Percentiles rank a stretch among this genome's conserved stretches.
Conservation (phyloP, 192 early-diverging fungal species). For the Backusella parvicylindrica region DNA sequence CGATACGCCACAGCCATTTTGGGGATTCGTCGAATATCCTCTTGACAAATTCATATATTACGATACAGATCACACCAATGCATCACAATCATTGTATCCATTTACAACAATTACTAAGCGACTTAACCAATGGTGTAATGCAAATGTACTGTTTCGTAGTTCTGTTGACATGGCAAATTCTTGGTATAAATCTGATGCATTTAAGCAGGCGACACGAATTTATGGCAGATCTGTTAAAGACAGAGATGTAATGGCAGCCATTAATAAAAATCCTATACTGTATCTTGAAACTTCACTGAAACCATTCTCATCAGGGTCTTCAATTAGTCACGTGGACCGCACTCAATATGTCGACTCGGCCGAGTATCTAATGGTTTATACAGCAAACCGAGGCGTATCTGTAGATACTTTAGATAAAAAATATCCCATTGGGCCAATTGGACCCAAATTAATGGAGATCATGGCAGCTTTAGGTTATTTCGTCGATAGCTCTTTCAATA, state of each 20-base stretch:
- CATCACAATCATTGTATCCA: neutral
- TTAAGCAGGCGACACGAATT: neutral
- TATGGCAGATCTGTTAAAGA: conserved; percentile 12
- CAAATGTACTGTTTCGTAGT: conserved; percentile 19
- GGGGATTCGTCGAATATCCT: conserved; percentile 36
- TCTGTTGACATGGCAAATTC: conserved; percentile 23
- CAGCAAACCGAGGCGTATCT: conserved; percentile 30
- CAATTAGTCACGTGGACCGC: conserved; percentile 40
- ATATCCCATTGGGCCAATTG: conserved; percentile 29
- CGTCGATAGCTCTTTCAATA: neutral
- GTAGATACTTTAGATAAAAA: conserved; percentile 2
- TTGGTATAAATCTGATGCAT: conserved; percentile 4
- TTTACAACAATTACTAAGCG: conserved; percentile 7
- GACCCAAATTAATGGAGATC: conserved; percentile 25
- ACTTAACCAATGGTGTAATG: conserved; percentile 21
- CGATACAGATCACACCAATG: neutral
- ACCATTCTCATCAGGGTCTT: conserved; percentile 34
- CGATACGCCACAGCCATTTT: conserved; percentile 24
- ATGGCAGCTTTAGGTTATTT: conserved; percentile 31
- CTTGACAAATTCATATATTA: conserved; percentile 21
- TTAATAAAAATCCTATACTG: neutral
- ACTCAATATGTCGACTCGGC: conserved; percentile 14
- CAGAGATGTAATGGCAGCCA: neutral
- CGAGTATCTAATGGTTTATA: conserved; percentile 45
- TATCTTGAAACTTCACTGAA: conserved; percentile 36